Base-by-base conservation (phyloP, 2,329 filamentous ascomycete genomes). In the Trichoderma citrinoviride region DNA sequence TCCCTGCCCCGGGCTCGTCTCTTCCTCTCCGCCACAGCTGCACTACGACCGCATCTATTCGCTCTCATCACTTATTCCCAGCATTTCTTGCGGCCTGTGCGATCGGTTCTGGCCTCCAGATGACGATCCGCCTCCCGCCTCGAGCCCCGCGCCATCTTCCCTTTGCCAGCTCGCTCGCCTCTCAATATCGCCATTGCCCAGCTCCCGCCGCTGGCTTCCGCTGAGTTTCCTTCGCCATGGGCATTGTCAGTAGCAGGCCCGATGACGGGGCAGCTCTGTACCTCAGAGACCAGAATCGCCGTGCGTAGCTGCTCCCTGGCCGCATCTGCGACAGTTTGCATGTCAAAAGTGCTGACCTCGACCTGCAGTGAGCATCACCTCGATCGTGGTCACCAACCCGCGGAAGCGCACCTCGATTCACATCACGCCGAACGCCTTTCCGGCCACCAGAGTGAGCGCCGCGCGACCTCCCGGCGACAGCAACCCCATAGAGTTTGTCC, bases 281-380 rank as follows among this genome's bases (percentile, higher is more conserved):
- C 77, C 83, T 98, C 75, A 90, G 91, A 81, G 95, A 99, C 77
- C 95, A 97, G 83, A 91, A 87, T 77, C 88, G 93, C 84, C 87
- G 95, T 98, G 84, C 76, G 90, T 81, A 72, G 15, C 37, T 29
- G 25, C 29, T 43, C 41, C 21, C 21, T 55, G 27, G 17, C 57
- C 56, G 4, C 7, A n/a, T 17, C 23, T 52, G 52, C 64, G 58
- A 44, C 53, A 12, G 23, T 53, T 25, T n/a, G 33, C 27, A 37
- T 37, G 12, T 14, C 33, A 14, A n/a, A n/a, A 21, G 25, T 53
- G 61, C 68, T 68, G 60, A 69, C 68, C 65, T 69, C 63, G 69
- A 67, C 67, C 58, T 66, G 50, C 77, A 98, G 94, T 99, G 77
- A 90, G 91, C 70, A 89, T 99, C 79, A 88, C 93, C 67, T 92